phyloP scores from a whole-genome alignment of 768 basidiomycete species.

The Auriscalpium orientale region DNA sequence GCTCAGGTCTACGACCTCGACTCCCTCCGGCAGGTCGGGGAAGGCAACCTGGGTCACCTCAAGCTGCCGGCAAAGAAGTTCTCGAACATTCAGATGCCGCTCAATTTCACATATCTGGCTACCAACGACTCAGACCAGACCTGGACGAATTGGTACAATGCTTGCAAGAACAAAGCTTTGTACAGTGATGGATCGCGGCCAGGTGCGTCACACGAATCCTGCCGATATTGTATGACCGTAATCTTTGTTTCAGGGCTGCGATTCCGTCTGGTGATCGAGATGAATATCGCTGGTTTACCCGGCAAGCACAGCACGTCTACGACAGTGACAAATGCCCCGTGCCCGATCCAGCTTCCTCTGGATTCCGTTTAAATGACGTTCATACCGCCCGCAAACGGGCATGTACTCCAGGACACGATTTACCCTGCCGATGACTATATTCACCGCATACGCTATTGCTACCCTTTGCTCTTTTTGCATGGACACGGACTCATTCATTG shows the following conservation, averaged over 20 bases:
- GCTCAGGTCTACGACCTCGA: conserved; percentile 66
- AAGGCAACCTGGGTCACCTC: conserved; percentile 51
- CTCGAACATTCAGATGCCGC: conserved; percentile 59
- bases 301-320: conserved; percentile 23
- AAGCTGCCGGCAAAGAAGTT: conserved; percentile 62
- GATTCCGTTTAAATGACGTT: conserved; percentile 13
- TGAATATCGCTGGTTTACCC: conserved; percentile 31
- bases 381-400: too few species aligned
- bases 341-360: conserved; percentile 25
- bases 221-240: neutral
- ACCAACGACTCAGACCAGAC: conserved; percentile 77
- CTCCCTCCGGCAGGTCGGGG: conserved; percentile 56
- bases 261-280: conserved; percentile 27
- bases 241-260: conserved; percentile 17
- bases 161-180: conserved; percentile 55
- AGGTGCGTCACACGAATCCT: conserved; percentile 34
- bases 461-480: neutral
- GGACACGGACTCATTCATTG: neutral
- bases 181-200: conserved; percentile 46
- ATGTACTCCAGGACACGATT: too few species aligned
- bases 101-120: conserved; percentile 80
- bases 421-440: neutral
- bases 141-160: conserved; percentile 73
- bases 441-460: neutral
- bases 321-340: conserved; percentile 23